These are phyloP conservation scores for Phytophthora litchii DNA, from an alignment of 352 stramenopile species.

Conservation along the genomic window DNA sequence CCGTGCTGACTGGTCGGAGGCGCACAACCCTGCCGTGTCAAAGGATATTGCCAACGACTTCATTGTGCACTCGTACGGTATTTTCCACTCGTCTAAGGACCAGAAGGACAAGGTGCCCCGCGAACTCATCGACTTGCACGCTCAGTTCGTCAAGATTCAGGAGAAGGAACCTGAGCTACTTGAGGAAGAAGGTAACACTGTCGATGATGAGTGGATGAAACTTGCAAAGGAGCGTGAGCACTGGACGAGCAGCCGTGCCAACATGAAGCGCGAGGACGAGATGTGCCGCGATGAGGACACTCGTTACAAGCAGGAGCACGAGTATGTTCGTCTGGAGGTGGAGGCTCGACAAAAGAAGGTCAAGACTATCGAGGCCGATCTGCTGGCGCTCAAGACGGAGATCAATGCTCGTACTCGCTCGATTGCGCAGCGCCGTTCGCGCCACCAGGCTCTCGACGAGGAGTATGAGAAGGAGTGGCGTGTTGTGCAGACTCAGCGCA, in stretches of 20 bases:
- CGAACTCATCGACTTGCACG: constrained; percentile 76
- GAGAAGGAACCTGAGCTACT: constrained; percentile 80
- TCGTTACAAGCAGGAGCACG: constrained; percentile 87
- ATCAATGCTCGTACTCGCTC: constrained; percentile 71
- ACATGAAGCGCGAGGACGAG: constrained; percentile 91
- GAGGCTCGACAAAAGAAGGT: constrained; percentile 87
- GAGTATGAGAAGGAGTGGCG: constrained; percentile 90
- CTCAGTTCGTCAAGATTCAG: constrained; percentile 83
- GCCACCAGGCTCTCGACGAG: constrained; percentile 76
- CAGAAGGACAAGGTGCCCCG: constrained; percentile 64
- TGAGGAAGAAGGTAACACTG: constrained; percentile 80
- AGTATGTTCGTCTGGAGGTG: constrained; percentile 73
- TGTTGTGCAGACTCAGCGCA: constrained; percentile 67
- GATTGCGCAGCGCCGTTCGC: constrained; percentile 75
- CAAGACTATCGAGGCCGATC: constrained; percentile 77
- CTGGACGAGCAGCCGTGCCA: constrained; percentile 86
- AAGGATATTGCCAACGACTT: constrained; percentile 90
- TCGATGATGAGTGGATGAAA: constrained; percentile 91
- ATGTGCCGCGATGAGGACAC: constrained; percentile 87
- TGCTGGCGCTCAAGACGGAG: constrained; percentile 81
- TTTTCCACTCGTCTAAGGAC: constrained; percentile 68
- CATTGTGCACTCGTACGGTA: constrained; percentile 87
- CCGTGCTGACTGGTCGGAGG: constrained; percentile 86
- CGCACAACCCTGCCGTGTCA: constrained; percentile 86
- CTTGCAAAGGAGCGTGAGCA: constrained; percentile 89